Base-by-base conservation (phyloP, 1,139 yeast species). In the Sugiyamaella neomexicana region DNA sequence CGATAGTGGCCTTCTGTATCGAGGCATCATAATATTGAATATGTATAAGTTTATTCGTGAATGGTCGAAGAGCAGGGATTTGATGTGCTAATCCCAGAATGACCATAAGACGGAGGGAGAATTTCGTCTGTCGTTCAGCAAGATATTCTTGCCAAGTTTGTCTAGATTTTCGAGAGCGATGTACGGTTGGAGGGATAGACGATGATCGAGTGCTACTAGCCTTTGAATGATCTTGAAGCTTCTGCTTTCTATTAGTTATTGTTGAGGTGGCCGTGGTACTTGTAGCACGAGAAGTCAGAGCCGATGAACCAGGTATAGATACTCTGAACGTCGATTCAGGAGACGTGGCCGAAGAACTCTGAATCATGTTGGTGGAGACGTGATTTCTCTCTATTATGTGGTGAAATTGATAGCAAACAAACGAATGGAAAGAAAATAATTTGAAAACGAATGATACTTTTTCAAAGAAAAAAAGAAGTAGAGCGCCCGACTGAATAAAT, bases 1-100 rank as follows among this genome's bases (percentile, higher is more conserved):
- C 69, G 17, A 65, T 65, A 4, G 54, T 54, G 16, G 70, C 65
- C 23, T 41, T 50, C 9, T 63, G 61, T 2, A 58, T 55, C 10
- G 32, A 49, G 6, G 59, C 59, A 50, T 60, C 60, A 17, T 59
- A 58, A 50, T 66, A 64, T 53, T 65, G 68, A 20, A 66, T 34
- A 31, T 54, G 50, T 23, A 67, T 41, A 36, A 65, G 60, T 48
- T 62, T 63, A 39, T 58, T 46, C 2, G 69, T 64, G 55, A 55
- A 58, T 15, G 62, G 62, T 29, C 56, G 55, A 15, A 59, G 46
- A 6, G 55, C 56, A 1, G 66, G 63, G 32, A 63, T 45, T 43
- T 58, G 61, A 50, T 61, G 59, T 38, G 61, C 62, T 5, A 58
- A 31, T 8, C 51, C 54, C 9, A 62, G 40, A 36, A 55, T 50